These are phyloP conservation scores for Ustilago curta DNA, from an alignment of 1,284 basidiomycete genomes.

Conservation along the genomic window DNA sequence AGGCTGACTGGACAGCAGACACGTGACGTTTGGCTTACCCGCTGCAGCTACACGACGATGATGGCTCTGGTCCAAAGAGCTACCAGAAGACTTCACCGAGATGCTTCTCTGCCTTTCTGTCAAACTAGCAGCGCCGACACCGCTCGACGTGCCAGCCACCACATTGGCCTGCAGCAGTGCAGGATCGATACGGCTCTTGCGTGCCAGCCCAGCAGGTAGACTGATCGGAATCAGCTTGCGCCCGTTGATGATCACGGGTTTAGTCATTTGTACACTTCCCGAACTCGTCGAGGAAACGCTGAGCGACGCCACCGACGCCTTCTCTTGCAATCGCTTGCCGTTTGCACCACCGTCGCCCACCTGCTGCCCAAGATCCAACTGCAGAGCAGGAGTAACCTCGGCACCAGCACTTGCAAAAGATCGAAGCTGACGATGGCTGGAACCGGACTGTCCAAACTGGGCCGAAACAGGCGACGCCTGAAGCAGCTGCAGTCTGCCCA, in stretches of 20 bases:
- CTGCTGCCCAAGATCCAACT: slow-evolving; percentile 21
- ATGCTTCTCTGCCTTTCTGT: slow-evolving; percentile 18
- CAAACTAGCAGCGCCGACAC: not conserved
- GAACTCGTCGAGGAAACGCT: slow-evolving; percentile 31
- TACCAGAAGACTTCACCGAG: slow-evolving; percentile 22
- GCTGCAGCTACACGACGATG: not conserved
- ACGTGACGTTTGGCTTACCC: not conserved
- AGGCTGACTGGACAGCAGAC: slow-evolving; percentile 20
- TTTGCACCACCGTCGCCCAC: not conserved
- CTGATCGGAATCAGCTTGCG: slow-evolving; percentile 48
- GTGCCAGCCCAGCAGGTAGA: slow-evolving; percentile 37
- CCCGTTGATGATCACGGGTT: slow-evolving; percentile 38
- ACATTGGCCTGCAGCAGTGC: slow-evolving; percentile 26
- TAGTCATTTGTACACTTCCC: slow-evolving; percentile 23
- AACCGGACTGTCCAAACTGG: slow-evolving; percentile 14
- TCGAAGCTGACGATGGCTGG: slow-evolving; percentile 16
- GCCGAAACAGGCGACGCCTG: slow-evolving; percentile 28
- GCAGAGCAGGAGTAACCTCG: slow-evolving; percentile 15
- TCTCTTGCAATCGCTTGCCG: slow-evolving; percentile 22
- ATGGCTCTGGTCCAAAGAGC: slow-evolving; percentile 14
- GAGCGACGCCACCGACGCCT: slow-evolving; percentile 29
- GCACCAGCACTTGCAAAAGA: not conserved
- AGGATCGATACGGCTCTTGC: slow-evolving; percentile 29
- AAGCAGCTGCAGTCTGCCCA: slow-evolving; percentile 5
- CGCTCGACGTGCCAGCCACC: not conserved